phyloP scores from a whole-genome alignment of 257 asterid species.

The Solanum gandarillasii region DNA sequence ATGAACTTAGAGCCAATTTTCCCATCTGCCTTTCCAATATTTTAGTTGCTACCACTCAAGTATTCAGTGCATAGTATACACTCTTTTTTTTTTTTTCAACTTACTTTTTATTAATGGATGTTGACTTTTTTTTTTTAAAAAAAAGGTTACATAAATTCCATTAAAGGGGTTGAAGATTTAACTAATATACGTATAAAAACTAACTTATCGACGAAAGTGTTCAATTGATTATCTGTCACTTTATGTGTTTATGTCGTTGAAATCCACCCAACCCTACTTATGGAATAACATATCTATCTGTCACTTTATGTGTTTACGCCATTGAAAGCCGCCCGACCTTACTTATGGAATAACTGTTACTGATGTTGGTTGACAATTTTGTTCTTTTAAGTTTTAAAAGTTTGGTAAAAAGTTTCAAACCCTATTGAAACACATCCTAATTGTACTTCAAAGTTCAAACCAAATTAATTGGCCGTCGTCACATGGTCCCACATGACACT shows the following conservation, averaged over 20 bases:
- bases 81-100: no score
- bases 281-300: no score
- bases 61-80: not conserved
- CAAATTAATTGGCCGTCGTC: not conserved
- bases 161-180: no score
- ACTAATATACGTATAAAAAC: no score
- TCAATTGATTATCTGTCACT: no score
- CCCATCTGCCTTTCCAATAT: not conserved
- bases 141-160: no score
- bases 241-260: rapidly evolving
- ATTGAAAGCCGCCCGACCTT: no score
- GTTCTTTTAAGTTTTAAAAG: not conserved
- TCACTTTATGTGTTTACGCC: no score
- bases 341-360: not conserved
- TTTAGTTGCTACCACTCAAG: not conserved
- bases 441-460: not conserved
- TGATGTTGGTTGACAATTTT: not conserved
- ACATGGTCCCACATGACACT: not conserved
- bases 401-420: not conserved
- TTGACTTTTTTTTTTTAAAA: no score
- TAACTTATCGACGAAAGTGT: no score
- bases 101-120: not conserved
- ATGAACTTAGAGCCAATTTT: no score
- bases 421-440: not conserved
- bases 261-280: not conserved